Percentiles rank a stretch among this genome's conserved stretches.
phyloP scores from a whole-genome alignment of 164 flowering plant species.

The Umbilicus rupestris region DNA sequence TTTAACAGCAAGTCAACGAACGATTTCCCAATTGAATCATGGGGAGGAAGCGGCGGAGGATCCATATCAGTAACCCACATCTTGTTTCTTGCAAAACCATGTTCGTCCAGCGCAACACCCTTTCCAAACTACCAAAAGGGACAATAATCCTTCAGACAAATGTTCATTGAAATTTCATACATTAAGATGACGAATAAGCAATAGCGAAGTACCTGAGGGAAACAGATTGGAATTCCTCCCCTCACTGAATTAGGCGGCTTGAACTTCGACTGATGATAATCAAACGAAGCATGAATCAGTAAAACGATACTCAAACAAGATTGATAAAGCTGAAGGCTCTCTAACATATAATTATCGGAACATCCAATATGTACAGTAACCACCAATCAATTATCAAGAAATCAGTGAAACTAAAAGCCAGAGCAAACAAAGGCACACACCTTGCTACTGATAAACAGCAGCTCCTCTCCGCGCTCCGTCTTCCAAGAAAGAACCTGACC shows the following conservation, averaged over 20 bases:
- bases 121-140: slow-evolving; percentile 24
- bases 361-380: too few species aligned
- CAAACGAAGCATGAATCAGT: neutral
- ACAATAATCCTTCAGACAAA: neutral
- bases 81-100: slow-evolving; percentile 44
- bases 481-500: slow-evolving; percentile 42
- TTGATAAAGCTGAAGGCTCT: neutral
- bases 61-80: slow-evolving; percentile 28
- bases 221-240: slow-evolving; percentile 45
- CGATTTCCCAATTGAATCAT: slow-evolving; percentile 23
- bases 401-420: neutral
- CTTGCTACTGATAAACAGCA: slow-evolving; percentile 37
- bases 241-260: slow-evolving; percentile 33
- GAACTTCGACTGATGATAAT: slow-evolving; percentile 23
- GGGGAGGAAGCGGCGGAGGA: slow-evolving; percentile 24
- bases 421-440: slow-evolving; percentile 7
- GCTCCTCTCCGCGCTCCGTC: slow-evolving; percentile 34
- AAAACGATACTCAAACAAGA: neutral
- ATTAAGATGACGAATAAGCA: neutral
- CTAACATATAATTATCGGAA: too few species aligned
- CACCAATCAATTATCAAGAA: too few species aligned
- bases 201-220: slow-evolving; percentile 30
- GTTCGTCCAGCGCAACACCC: slow-evolving; percentile 30
- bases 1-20: slow-evolving; percentile 31
- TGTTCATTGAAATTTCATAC: neutral